Conservation (phyloP, 257 asterid species). For the Scutellaria minor region DNA sequence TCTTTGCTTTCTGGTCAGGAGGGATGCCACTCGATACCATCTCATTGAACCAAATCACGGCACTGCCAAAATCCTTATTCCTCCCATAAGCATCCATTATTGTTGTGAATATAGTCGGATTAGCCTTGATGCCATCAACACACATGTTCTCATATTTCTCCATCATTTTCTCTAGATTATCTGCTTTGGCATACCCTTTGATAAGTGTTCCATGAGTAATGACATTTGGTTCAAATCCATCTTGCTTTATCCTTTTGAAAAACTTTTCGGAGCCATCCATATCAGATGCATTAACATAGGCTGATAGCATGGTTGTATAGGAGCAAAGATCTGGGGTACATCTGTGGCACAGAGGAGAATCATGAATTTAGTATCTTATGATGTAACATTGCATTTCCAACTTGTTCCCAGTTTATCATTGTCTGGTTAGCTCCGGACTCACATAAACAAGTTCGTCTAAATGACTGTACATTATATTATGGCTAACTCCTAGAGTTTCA, state of each 20-base stretch:
- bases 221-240: constrained; percentile 73
- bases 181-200: constrained; percentile 78
- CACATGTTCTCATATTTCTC: constrained; percentile 80
- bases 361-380: not conserved
- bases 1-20: constrained; percentile 91
- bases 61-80: constrained; percentile 76
- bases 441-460: not conserved
- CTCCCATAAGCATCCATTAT: constrained; percentile 95
- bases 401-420: too few species aligned
- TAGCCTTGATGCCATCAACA: constrained; percentile 61
- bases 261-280: constrained; percentile 96
- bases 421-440: not conserved
- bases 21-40: constrained; percentile 64
- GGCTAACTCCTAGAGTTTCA: not conserved
- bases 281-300: constrained; percentile 83
- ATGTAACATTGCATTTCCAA: too few species aligned
- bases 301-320: constrained; percentile 88
- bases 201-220: constrained; percentile 79
- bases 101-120: constrained; percentile 71
- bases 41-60: constrained; percentile 81
- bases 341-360: constrained; percentile 43
- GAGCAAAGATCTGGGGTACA: constrained; percentile 89
- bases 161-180: constrained; percentile 83
- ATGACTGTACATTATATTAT: not conserved
- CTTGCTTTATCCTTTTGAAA: constrained; percentile 77